A percentile compares a stretch with the other conserved stretches of the same genome.
phyloP scores from a whole-genome alignment of 2,329 filamentous ascomycete species.

The Eutypella sp. region DNA sequence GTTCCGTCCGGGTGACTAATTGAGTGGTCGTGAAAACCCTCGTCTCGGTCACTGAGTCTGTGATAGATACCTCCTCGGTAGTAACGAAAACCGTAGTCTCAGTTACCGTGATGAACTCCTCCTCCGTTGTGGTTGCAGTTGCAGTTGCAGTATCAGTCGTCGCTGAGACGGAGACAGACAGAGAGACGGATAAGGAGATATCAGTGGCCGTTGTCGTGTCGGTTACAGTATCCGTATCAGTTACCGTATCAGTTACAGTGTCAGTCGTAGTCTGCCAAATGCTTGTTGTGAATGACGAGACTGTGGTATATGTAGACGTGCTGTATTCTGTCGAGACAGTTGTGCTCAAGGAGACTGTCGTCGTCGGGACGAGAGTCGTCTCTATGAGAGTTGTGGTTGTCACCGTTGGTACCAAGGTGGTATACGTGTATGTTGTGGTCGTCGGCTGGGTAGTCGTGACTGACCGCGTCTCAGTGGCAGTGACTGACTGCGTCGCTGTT shows the following conservation, averaged over 20 bases:
- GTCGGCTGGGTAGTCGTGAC: constrained; percentile 1
- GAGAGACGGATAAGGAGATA: constrained; percentile 3
- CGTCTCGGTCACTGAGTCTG: constrained; percentile 24
- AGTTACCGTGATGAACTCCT: constrained; percentile 21
- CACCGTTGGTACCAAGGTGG: constrained; percentile 6
- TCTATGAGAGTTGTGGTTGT: constrained; percentile 14
- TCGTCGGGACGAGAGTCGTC: constrained; percentile 19
- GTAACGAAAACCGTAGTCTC: constrained; percentile 23
- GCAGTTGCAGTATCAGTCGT: constrained; percentile 12
- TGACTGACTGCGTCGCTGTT: not conserved
- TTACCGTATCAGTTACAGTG: constrained; percentile 11
- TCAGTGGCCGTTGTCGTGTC: constrained; percentile 1
- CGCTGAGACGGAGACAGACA: constrained; percentile 12
- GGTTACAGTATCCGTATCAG: constrained; percentile 8
- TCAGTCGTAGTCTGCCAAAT: constrained; percentile 11
- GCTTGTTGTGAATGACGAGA: constrained; percentile 14
- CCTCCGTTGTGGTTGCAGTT: constrained; percentile 10
- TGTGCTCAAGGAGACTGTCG: constrained; percentile 15
- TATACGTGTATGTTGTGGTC: constrained; percentile 3
- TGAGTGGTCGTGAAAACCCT: constrained; percentile 25
- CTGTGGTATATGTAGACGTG: constrained; percentile 18
- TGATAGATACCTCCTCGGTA: constrained; percentile 20
- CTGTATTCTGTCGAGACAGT: constrained; percentile 15
- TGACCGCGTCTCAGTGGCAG: not conserved
- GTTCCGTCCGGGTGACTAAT: constrained; percentile 13